Percentiles rank a stretch among this genome's conserved stretches.
phyloP scores from a whole-genome alignment of 1,284 basidiomycete species.

The Earliella scabrosa region DNA sequence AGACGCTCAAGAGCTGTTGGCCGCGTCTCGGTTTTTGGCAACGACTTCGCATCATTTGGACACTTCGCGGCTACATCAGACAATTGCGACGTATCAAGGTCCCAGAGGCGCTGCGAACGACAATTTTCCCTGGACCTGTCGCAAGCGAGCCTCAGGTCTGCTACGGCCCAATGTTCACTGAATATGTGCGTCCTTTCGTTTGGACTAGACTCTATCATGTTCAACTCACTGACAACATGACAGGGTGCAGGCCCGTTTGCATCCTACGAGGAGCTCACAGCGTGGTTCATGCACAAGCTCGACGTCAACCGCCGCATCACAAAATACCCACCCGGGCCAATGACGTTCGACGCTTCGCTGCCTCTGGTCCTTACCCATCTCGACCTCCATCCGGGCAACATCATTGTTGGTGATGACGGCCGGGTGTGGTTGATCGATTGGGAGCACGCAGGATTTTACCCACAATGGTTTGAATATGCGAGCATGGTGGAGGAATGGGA shows the following conservation, averaged over 20 bases:
- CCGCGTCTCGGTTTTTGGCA: constrained; percentile 23
- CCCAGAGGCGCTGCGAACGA: not conserved
- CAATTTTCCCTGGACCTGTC: constrained; percentile 16
- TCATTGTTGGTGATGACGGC: constrained; percentile 32
- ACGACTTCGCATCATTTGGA: constrained; percentile 32
- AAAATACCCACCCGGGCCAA: not conserved
- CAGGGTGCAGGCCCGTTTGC: constrained; percentile 18
- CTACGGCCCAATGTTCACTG: constrained; percentile 1
- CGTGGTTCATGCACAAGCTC: constrained; percentile 15
- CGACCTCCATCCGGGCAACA: constrained; percentile 32
- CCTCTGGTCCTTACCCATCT: constrained; percentile 36
- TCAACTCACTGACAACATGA: not conserved
- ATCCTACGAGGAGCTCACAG: constrained; percentile 14
- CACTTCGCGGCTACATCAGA: constrained; percentile 34
- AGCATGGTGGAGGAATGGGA: constrained; percentile 6
- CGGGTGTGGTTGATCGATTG: constrained; percentile 37
- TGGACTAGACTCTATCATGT: too few species aligned
- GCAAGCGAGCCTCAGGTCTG: constrained; percentile 7
- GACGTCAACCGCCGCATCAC: constrained; percentile 3
- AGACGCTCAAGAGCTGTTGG: constrained; percentile 31
- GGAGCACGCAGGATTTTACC: constrained; percentile 35
- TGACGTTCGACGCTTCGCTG: constrained; percentile 26
- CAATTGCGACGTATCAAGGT: constrained; percentile 24
- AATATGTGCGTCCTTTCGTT: not conserved
- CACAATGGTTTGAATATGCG: constrained; percentile 34